A percentile compares a stretch with the other conserved stretches of the same genome.
Conservation (phyloP, 768 basidiomycete genomes). For the Boletus sp. region DNA sequence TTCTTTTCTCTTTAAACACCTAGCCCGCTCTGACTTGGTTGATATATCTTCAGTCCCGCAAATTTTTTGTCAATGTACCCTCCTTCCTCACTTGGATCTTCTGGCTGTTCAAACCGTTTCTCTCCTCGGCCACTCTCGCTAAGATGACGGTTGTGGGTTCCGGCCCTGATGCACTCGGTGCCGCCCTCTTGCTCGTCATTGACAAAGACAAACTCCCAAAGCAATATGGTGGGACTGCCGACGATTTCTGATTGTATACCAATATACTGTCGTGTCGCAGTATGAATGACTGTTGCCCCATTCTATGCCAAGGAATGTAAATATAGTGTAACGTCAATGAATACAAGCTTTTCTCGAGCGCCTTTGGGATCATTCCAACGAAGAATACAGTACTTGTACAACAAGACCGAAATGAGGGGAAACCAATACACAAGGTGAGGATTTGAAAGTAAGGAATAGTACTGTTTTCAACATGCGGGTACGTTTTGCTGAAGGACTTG, state of each 20-base stretch:
- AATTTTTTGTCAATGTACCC: constrained; percentile 84
- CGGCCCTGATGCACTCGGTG: constrained; percentile 55
- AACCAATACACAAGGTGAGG: neutral
- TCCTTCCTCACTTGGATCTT: constrained; percentile 77
- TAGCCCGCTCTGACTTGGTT: neutral
- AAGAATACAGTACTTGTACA: neutral
- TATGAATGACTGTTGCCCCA: neutral
- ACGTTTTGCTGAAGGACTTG: neutral
- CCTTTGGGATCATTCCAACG: neutral
- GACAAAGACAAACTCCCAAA: constrained; percentile 58
- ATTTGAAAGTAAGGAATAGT: neutral
- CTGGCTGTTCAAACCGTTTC: constrained; percentile 76
- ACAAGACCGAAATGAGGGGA: neutral
- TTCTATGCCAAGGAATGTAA: neutral
- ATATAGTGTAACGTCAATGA: neutral
- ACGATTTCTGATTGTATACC: constrained; percentile 42
- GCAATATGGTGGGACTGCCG: constrained; percentile 68
- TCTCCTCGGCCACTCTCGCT: constrained; percentile 69
- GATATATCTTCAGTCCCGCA: constrained; percentile 48
- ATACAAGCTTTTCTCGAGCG: neutral
- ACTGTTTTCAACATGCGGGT: neutral
- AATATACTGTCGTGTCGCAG: neutral
- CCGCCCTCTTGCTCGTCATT: constrained; percentile 59
- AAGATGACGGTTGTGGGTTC: constrained; percentile 80
- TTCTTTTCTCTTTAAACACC: constrained; percentile 14